Evolutionary conservation across 257 asterid species (phyloP).

Genomic region (Fraxinus cuspidata): DNA sequence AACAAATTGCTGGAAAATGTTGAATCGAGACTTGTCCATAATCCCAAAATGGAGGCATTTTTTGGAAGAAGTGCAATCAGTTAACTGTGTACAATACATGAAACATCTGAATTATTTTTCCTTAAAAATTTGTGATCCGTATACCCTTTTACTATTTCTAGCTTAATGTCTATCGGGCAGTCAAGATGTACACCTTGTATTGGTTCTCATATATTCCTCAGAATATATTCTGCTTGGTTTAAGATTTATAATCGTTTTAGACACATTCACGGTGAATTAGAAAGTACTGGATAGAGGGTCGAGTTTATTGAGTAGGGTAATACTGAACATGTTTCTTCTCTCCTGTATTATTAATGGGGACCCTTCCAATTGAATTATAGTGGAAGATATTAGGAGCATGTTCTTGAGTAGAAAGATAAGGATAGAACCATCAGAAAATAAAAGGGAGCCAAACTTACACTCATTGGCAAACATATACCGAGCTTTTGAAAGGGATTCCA

Average conservation of each 20-base stretch:
- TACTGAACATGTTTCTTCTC: background rate
- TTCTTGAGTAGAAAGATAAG: slow-evolving; percentile 20
- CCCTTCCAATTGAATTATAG: background rate
- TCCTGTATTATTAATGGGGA: slow-evolving; percentile 1
- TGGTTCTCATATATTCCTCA: slow-evolving; percentile 1
- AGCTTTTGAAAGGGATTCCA: slow-evolving; percentile 35
- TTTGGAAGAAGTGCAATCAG: background rate
- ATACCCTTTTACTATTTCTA: background rate
- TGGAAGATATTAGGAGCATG: slow-evolving; percentile 24
- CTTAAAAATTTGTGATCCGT: slow-evolving; percentile 20
- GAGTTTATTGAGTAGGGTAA: background rate
- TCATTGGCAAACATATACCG: background rate
- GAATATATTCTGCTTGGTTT: background rate
- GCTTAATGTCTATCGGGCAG: slow-evolving; percentile 5
- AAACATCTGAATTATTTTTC: slow-evolving; percentile 16
- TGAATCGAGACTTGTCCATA: background rate
- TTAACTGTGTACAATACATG: background rate
- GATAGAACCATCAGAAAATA: slow-evolving; percentile 13
- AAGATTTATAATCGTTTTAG: too few species aligned
- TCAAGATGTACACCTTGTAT: slow-evolving; percentile 10
- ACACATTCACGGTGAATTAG: background rate
- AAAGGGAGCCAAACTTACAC: background rate
- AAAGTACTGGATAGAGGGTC: background rate
- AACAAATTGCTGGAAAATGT: slow-evolving; percentile 3
- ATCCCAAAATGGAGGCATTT: background rate